Base-by-base conservation (phyloP, 1,139 yeast species). In the Arxiozyma bovina region DNA sequence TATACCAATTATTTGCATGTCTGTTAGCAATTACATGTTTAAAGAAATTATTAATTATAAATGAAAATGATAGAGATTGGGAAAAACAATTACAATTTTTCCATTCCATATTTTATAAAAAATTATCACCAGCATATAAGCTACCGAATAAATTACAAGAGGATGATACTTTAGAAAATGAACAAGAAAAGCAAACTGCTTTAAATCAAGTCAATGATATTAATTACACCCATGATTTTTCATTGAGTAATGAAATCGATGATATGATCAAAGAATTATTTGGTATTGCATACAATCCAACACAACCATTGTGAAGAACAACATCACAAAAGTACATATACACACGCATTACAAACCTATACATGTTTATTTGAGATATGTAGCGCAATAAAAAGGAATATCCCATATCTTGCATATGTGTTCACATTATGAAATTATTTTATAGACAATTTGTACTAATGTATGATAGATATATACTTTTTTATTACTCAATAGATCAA, bases 161-260 rank as follows among this genome's bases (percentile, higher is more conserved):
- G 4, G 67, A 63, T 40, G 54, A 60, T 9, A 61, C 60, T n/a
- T 53, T 53, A 45, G 64, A 63, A 17, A 49, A 54, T 15, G 66
- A 63, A 43, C 61, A 59, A 50, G 66, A 62, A 42, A 57, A 61
- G 18, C 64, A 60, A 53, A 51, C 50, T 9, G 38, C 45, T 41
- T 48, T 62, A 42, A 61, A 61, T 42, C 66, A 63, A 53, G 62
- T 61, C 23, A 60, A 58, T 50, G 66, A 62, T 40, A 59, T 62
- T 48, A 60, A 53, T 34, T 63, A 67, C 55, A 63, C 61, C 1
- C 68, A 68, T 52, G 72, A 69, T 53, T 68, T 69, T 50, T 65
- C 72, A 3, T 58, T 69, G 41, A 65, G 69, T 51, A 66, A 68
- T 50, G 72, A 69, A 55, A 69, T 69, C 47, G 72, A 69, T 48